Conservation (phyloP, 1,284 basidiomycete species). For the Jaminaea rosea region DNA sequence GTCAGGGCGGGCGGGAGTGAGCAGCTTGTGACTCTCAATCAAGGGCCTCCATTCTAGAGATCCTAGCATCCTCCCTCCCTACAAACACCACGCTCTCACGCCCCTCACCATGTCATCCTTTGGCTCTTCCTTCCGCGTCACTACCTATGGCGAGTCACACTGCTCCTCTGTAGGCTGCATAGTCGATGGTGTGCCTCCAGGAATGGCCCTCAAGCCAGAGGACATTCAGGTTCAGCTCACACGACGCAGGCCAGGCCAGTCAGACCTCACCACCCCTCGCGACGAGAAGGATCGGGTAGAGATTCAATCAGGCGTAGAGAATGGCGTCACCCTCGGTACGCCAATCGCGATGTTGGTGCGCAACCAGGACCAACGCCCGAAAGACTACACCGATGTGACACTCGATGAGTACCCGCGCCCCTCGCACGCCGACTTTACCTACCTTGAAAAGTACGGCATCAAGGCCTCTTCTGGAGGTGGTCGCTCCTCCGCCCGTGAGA, state of each 20-base stretch:
- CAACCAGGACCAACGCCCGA: constrained; percentile 96
- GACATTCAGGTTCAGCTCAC: constrained; percentile 90
- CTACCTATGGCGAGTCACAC: constrained; percentile 96
- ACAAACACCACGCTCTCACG: neutral
- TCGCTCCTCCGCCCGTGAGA: constrained; percentile 86
- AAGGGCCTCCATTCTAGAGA: neutral
- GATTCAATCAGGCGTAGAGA: constrained; percentile 87
- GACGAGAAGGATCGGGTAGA: constrained; percentile 94
- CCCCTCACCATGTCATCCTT: constrained; percentile 72
- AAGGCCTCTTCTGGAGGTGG: constrained; percentile 97
- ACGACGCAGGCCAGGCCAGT: constrained; percentile 87
- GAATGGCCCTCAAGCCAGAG: constrained; percentile 65
- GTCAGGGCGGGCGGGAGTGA: neutral
- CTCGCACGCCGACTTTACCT: constrained; percentile 96
- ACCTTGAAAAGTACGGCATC: constrained; percentile 92
- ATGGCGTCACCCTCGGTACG: constrained; percentile 89
- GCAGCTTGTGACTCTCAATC: too few relatives aligned
- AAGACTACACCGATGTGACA: constrained; percentile 91
- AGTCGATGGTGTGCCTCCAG: constrained; percentile 92
- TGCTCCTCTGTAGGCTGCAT: constrained; percentile 95
- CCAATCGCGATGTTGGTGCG: constrained; percentile 90
- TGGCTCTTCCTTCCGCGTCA: constrained; percentile 80
- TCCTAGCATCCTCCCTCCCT: neutral
- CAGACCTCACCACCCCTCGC: constrained; percentile 86
- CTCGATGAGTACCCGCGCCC: constrained; percentile 86